Conservation (phyloP, 495 filamentous ascomycete species). For the Trypethelium eluteriae region DNA sequence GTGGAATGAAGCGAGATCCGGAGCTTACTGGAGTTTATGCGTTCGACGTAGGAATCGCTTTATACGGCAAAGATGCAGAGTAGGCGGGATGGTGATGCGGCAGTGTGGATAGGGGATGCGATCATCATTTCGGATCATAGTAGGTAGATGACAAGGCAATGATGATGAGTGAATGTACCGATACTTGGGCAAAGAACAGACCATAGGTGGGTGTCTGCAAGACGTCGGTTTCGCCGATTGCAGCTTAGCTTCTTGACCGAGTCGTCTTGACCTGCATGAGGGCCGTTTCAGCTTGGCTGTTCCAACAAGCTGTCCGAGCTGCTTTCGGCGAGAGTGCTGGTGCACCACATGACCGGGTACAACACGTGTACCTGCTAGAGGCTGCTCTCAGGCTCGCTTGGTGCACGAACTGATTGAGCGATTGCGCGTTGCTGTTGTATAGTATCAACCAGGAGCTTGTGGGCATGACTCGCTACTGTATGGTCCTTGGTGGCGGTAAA, state of each 20-base stretch:
- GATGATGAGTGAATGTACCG: neutral
- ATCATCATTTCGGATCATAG: neutral
- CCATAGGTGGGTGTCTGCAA: neutral
- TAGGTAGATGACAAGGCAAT: neutral
- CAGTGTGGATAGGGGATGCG: neutral
- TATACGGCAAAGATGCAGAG: neutral
- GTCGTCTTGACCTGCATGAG: neutral
- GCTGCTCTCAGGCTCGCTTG: neutral
- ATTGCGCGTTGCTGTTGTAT: no score
- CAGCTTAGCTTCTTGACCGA: neutral
- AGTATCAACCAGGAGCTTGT: no score
- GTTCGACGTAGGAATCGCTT: neutral
- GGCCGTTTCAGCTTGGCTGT: constrained; percentile 6
- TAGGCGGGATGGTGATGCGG: neutral
- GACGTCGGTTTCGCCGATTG: neutral
- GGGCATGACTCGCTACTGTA: no score
- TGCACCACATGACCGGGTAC: neutral
- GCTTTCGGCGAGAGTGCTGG: neutral
- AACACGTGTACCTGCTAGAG: neutral
- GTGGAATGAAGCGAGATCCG: neutral
- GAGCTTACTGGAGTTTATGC: neutral
- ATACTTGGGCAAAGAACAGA: neutral
- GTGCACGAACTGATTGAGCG: neutral
- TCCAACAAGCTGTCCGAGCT: neutral
- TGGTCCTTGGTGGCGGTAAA: no score